Evolutionary conservation across 441 rosid species (phyloP).

Genomic region (Populus hybrid): DNA sequence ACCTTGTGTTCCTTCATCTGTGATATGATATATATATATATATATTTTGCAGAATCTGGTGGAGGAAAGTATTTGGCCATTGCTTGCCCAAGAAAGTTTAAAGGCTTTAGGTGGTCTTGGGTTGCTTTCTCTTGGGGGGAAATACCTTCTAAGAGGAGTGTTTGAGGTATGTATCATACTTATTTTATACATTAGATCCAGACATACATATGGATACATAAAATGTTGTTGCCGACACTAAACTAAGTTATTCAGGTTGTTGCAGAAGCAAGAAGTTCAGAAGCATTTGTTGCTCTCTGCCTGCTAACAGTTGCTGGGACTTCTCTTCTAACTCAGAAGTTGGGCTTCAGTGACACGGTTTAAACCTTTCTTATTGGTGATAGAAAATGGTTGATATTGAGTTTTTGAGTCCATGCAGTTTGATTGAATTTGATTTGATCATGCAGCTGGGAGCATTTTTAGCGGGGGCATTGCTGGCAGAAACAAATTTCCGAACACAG

Average conservation of each 20-base stretch:
- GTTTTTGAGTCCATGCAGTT: slow-evolving; percentile 7
- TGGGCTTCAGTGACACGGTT: slow-evolving; percentile 98
- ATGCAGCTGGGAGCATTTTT: slow-evolving; percentile 96
- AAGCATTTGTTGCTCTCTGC: slow-evolving; percentile 96
- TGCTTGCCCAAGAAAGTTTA: slow-evolving; percentile 88
- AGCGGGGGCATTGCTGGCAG: slow-evolving; percentile 92
- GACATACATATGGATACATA: slow-evolving; percentile 1
- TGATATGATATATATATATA: neutral
- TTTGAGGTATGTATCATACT: slow-evolving; percentile 56
- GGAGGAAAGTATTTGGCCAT: slow-evolving; percentile 83
- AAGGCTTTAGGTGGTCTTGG: slow-evolving; percentile 88
- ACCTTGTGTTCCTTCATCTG: neutral
- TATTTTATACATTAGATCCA: neutral
- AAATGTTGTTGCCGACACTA: slow-evolving; percentile 19
- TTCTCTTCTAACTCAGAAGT: slow-evolving; percentile 80
- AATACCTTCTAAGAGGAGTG: slow-evolving; percentile 71
- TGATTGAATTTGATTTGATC: slow-evolving; percentile 16
- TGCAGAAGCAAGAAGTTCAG: slow-evolving; percentile 92
- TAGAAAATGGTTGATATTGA: slow-evolving; percentile 8
- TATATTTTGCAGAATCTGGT: slow-evolving; percentile 45
- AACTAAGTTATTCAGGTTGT: slow-evolving; percentile 57
- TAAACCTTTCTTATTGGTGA: slow-evolving; percentile 12
- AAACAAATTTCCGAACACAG: slow-evolving; percentile 93
- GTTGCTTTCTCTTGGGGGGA: slow-evolving; percentile 89
- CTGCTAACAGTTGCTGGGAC: slow-evolving; percentile 92